phyloP scores from a whole-genome alignment of 106 monocot genomes.

The Gastrodia elata region DNA sequence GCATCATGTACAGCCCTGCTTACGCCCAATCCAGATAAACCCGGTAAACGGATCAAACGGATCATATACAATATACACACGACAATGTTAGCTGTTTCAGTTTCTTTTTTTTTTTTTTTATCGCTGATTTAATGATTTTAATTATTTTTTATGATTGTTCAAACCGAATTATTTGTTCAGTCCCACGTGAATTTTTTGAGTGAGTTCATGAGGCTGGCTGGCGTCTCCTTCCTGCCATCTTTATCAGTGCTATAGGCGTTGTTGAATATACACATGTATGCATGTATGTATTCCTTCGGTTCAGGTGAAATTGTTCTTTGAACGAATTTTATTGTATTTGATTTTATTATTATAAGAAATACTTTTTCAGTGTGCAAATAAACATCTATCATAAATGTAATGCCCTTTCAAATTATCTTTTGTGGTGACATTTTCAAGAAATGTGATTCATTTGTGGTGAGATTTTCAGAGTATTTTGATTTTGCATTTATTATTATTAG shows the following conservation, averaged over 20 bases:
- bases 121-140: not conserved
- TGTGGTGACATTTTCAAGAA: no score
- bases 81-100: not conserved
- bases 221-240: not conserved
- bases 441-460: no score
- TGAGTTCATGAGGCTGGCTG: not conserved
- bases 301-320: not conserved
- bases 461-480: no score
- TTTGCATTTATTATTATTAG: no score
- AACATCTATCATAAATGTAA: no score
- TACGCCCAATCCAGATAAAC: constrained; percentile 61
- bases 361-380: no score
- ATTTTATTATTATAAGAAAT: no score
- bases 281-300: not conserved
- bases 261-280: not conserved
- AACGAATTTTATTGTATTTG: no score
- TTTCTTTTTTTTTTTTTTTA: no score
- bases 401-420: no score
- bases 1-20: constrained; percentile 89
- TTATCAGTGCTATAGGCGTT: not conserved
- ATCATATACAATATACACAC: not conserved
- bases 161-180: not conserved
- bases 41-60: not conserved
- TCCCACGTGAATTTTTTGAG: no score
- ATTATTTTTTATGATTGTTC: not conserved